Evolutionary conservation across 2,329 filamentous ascomycete species (phyloP).

Genomic region (Aspergillus quadricinctus): DNA sequence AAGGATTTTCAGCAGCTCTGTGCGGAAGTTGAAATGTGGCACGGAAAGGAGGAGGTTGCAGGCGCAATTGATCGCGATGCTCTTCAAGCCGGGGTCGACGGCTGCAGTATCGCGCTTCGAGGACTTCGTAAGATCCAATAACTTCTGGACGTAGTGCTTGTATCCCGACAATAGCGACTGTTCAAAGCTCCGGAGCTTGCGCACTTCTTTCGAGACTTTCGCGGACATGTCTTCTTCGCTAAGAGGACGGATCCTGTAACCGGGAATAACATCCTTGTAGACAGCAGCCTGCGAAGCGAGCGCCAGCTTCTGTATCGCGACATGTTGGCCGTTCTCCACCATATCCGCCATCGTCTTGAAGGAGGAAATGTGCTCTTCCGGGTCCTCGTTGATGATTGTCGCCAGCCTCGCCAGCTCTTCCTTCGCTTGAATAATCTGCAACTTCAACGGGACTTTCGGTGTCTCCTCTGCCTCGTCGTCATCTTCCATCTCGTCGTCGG

Average conservation of each 20-base stretch:
- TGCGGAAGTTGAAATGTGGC: slow-evolving; percentile 95
- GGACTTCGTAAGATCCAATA: slow-evolving; percentile 63
- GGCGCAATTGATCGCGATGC: slow-evolving; percentile 77
- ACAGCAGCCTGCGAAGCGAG: slow-evolving; percentile 82
- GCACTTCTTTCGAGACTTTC: slow-evolving; percentile 89
- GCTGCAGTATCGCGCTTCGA: slow-evolving; percentile 36
- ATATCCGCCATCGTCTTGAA: slow-evolving; percentile 76
- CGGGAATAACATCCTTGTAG: slow-evolving; percentile 94
- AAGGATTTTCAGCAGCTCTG: slow-evolving; percentile 80
- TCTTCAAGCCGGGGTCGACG: slow-evolving; percentile 51
- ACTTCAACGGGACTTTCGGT: slow-evolving; percentile 65
- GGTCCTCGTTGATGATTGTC: slow-evolving; percentile 77
- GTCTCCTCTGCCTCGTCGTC: slow-evolving; percentile 49
- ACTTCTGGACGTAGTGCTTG: slow-evolving; percentile 73
- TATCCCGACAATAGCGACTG: slow-evolving; percentile 83
- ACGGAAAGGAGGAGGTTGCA: slow-evolving; percentile 76
- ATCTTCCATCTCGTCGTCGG: slow-evolving; percentile 36
- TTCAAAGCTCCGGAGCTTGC: slow-evolving; percentile 76
- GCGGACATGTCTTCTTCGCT: slow-evolving; percentile 68
- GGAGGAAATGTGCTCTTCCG: slow-evolving; percentile 78
- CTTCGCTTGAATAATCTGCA: slow-evolving; percentile 82
- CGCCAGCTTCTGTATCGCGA: slow-evolving; percentile 77
- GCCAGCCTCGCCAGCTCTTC: slow-evolving; percentile 88
- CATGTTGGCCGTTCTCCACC: slow-evolving; percentile 56
- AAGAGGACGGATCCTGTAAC: slow-evolving; percentile 85